phyloP scores from a whole-genome alignment of 1,284 basidiomycete genomes.

The Cystobasidiaceae sp. region DNA sequence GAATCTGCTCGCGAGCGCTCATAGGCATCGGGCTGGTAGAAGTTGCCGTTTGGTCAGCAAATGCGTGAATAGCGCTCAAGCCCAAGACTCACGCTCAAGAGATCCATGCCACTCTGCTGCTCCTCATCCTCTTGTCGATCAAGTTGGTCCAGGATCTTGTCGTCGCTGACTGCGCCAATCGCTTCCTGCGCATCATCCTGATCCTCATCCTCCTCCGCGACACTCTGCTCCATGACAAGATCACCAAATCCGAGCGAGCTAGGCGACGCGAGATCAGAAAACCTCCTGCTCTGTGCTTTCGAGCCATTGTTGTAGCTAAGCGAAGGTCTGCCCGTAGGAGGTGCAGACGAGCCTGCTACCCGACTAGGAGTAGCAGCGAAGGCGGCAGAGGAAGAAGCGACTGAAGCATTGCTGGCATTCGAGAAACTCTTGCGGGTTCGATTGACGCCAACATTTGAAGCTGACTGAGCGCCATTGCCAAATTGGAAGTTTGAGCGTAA shows the following conservation, averaged over 20 bases:
- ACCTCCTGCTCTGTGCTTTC: background rate
- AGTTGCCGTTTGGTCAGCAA: background rate
- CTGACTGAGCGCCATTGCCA: background rate
- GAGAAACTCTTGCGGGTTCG: conserved; percentile 1
- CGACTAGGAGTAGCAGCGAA: conserved; percentile 6
- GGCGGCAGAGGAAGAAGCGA: background rate
- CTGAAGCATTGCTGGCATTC: background rate
- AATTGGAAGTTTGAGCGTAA: conserved; percentile 15
- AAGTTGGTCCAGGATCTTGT: conserved; percentile 1
- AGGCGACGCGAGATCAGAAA: conserved; percentile 16
- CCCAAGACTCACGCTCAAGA: conserved; percentile 1
- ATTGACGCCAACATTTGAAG: background rate
- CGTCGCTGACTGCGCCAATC: background rate
- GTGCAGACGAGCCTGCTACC: conserved; percentile 11
- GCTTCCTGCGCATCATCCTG: conserved; percentile 1
- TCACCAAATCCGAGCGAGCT: conserved; percentile 22
- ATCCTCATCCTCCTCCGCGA: conserved; percentile 17
- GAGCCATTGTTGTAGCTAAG: background rate
- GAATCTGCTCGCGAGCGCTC: conserved; percentile 3
- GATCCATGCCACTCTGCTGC: background rate
- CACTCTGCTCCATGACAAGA: conserved; percentile 21
- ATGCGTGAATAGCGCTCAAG: background rate
- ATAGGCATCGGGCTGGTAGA: background rate
- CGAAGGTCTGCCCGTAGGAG: background rate
- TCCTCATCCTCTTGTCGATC: conserved; percentile 1